A percentile compares a stretch with the other conserved stretches of the same genome.
Conservation (phyloP, 2,329 filamentous ascomycete species). For the Nigrospora sphaerica region DNA sequence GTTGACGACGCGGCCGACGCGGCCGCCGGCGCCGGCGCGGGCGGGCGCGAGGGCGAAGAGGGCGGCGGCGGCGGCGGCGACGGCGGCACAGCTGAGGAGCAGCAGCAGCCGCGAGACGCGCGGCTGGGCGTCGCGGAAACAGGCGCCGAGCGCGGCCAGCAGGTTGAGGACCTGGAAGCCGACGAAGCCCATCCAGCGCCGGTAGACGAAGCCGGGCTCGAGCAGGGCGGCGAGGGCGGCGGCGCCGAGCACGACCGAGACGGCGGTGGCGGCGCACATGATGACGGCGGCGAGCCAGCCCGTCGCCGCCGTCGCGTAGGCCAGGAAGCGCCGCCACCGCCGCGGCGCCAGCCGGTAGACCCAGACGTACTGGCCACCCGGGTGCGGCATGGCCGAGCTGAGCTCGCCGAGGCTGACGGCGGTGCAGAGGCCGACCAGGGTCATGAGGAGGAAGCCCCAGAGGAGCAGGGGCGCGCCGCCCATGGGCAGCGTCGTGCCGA, state of each 20-base stretch:
- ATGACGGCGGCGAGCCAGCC: constrained; percentile 19
- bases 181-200: not conserved
- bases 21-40: too few species aligned
- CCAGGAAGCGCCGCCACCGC: constrained; percentile 8
- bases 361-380: constrained; percentile 21
- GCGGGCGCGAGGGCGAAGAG: not conserved
- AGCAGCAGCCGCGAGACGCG: not conserved
- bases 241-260: not conserved
- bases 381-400: constrained; percentile 19
- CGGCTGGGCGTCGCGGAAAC: not conserved
- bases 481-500: constrained; percentile 13
- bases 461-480: constrained; percentile 16
- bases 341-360: constrained; percentile 12
- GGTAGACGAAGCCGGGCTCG: not conserved
- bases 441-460: constrained; percentile 18
- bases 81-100: not conserved
- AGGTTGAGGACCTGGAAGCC: not conserved
- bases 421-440: constrained; percentile 14
- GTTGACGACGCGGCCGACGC: not conserved
- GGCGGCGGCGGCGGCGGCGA: too few species aligned
- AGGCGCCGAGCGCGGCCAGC: not conserved
- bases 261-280: constrained; percentile 8
- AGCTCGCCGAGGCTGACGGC: constrained; percentile 19
- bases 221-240: not conserved
- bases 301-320: constrained; percentile 16